Evolutionary conservation across 371 early-diverging fungal species (phyloP), one percentile per base, ranked within the genome.

Genomic region (Rhizoclosmatium hyalinum): DNA sequence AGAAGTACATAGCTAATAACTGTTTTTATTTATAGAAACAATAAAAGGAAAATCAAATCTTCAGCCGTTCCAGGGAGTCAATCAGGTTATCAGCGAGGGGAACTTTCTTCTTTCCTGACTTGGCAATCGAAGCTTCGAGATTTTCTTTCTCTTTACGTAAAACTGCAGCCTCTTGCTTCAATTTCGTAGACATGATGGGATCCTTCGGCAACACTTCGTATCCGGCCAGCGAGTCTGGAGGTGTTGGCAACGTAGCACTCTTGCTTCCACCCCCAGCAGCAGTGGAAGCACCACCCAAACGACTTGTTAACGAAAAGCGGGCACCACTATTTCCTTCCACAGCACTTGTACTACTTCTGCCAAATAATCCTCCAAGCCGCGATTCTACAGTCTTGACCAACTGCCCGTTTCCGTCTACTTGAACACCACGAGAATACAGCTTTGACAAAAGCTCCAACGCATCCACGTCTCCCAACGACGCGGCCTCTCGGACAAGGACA

Each of bases 401-500:
- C 10, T 12, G 6, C 6, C 72, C 67, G 44, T 41, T 68, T 24
- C 41, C 73, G 41, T 73, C 55, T 5, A 63, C 55, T 17, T 73
- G 50, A 39, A 74, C 74, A 6, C 74, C 74, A 19, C 61, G 64
- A 10, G 41, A 19, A 45, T 74, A 74, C 42, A 58, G 44, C 56
- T 47, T 67, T 45, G 74, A 8, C 19, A 74, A 45, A 6, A 67
- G 60, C 8, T 74, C 65, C 68, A 67, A 67, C 8, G 74, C 66
- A 39, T 67, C 68, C 12, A 45, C 55, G 32, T 74, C 57, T 12
- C 60, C 57, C 58, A 74, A 17, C 3, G 43, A 10, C 14, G 74
- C 66, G 2, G 74, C 66, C 45, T 42, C 60, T 8, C 8, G 6
- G 5, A 74, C 41, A 2, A 60, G 19, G 5, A 21, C 39, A 39